A percentile compares a stretch with the other conserved stretches of the same genome.
phyloP scores from a whole-genome alignment of 805 yeast species.

The Lipomyces sp. region DNA sequence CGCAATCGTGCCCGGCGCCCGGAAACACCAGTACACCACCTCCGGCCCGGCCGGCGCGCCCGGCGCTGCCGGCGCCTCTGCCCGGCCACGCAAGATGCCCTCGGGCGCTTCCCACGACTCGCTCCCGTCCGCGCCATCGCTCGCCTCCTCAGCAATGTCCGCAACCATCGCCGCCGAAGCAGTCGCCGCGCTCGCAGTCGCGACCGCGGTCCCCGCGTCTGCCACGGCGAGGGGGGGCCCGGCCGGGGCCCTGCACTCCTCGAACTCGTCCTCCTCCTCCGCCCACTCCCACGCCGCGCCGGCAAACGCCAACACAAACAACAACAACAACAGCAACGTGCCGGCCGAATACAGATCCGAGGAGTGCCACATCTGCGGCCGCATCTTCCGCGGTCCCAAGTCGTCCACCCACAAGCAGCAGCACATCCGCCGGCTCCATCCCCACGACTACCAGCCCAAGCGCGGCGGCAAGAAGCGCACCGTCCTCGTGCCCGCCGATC shows the following conservation, averaged over 20 bases:
- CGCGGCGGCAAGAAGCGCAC: conserved; percentile 45
- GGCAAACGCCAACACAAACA: conserved; percentile 7
- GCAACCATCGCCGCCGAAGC: conserved; percentile 2
- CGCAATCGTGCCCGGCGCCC: conserved; percentile 13
- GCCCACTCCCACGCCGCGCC: neutral
- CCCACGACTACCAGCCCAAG: conserved; percentile 46
- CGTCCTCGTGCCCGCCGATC: conserved; percentile 19
- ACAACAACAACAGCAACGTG: conserved; percentile 18
- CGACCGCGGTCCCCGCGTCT: neutral
- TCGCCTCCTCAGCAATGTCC: conserved; percentile 1
- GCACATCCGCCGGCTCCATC: conserved; percentile 48
- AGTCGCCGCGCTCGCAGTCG: neutral
- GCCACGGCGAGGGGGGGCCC: neutral
- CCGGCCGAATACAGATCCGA: conserved; percentile 35
- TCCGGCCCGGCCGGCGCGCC: neutral
- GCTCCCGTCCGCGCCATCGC: neutral
- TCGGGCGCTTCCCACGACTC: neutral
- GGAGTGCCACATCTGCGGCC: conserved; percentile 44
- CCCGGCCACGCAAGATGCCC: neutral
- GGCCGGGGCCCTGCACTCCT: neutral
- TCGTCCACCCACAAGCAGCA: conserved; percentile 49
- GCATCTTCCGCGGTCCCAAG: conserved; percentile 47
- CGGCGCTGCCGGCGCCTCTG: neutral
- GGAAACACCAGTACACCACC: neutral
- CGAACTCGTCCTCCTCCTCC: conserved; percentile 1